Evolutionary conservation across 768 basidiomycete species (phyloP).

Genomic region (Lactarius hatsudake): DNA sequence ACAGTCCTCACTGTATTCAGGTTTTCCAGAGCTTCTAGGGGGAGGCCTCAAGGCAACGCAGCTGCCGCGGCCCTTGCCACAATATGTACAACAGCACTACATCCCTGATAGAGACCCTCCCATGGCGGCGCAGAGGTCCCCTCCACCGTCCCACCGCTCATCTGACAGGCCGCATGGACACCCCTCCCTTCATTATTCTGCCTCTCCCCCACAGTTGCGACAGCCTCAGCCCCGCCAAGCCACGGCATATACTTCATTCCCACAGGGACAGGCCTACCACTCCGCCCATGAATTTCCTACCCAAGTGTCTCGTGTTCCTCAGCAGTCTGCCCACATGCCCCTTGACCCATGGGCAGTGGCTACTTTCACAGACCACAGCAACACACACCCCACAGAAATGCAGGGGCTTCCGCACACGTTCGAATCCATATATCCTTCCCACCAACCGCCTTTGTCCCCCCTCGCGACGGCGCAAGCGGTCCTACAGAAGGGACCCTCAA

Average conservation of each 20-base stretch:
- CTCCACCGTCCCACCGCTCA: background rate
- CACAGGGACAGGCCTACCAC: constrained; percentile 2
- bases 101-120: constrained; percentile 5
- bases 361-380: background rate
- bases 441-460: background rate
- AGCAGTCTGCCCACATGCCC: background rate
- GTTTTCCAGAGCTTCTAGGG: constrained; percentile 1
- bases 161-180: background rate
- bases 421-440: background rate
- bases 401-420: background rate
- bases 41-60: constrained; percentile 11
- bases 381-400: background rate
- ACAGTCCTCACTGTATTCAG: constrained; percentile 10
- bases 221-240: constrained; percentile 13
- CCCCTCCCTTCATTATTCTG: background rate
- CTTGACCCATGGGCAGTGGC: background rate
- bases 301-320: background rate
- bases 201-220: constrained; percentile 4
- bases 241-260: constrained; percentile 7
- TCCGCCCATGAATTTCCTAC: constrained; percentile 1
- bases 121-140: constrained; percentile 3
- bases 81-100: constrained; percentile 9
- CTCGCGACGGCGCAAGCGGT: background rate
- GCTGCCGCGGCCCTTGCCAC: background rate
- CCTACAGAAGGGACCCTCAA: constrained; percentile 1